These are phyloP conservation scores for Podaxis sp. DNA, from an alignment of 768 basidiomycete species.

Conservation along the genomic window DNA sequence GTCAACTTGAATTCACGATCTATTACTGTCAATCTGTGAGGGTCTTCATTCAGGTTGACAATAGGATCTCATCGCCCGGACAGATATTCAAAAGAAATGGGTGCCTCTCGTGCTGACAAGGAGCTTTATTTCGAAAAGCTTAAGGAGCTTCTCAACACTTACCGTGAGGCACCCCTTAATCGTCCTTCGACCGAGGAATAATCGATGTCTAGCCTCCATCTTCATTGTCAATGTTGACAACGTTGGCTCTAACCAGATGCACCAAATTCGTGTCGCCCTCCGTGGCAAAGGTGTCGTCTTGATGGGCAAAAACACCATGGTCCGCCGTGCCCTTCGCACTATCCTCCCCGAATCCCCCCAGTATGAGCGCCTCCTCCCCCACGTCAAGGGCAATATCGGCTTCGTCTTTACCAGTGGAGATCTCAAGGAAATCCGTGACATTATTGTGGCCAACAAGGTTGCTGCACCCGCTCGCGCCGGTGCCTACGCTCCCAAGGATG, in stretches of 20 bases:
- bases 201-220: slow-evolving; percentile 72
- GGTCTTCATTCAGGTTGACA: not conserved
- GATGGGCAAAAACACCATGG: slow-evolving; percentile 99
- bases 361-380: slow-evolving; percentile 94
- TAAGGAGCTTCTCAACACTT: slow-evolving; percentile 86
- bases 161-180: slow-evolving; percentile 53
- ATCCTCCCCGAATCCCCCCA: slow-evolving; percentile 88
- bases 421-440: slow-evolving; percentile 90
- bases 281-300: slow-evolving; percentile 95
- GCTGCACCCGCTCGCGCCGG: slow-evolving; percentile 98
- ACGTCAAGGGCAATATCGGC: slow-evolving; percentile 96
- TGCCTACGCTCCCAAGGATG: slow-evolving; percentile 90
- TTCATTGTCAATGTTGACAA: slow-evolving; percentile 99
- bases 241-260: slow-evolving; percentile 99
- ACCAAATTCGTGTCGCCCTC: slow-evolving; percentile 93
- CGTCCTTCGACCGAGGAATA: slow-evolving; percentile 2
- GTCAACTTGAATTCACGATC: slow-evolving; percentile 44
- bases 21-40: slow-evolving; percentile 20
- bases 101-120: slow-evolving; percentile 87
- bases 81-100: slow-evolving; percentile 62
- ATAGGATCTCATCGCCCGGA: slow-evolving; percentile 8
- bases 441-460: slow-evolving; percentile 96
- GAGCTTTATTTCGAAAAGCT: slow-evolving; percentile 89
- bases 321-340: slow-evolving; percentile 93
- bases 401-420: slow-evolving; percentile 95